Conservation (phyloP, 2,329 filamentous ascomycete species). For the Ophiostoma quercus region DNA sequence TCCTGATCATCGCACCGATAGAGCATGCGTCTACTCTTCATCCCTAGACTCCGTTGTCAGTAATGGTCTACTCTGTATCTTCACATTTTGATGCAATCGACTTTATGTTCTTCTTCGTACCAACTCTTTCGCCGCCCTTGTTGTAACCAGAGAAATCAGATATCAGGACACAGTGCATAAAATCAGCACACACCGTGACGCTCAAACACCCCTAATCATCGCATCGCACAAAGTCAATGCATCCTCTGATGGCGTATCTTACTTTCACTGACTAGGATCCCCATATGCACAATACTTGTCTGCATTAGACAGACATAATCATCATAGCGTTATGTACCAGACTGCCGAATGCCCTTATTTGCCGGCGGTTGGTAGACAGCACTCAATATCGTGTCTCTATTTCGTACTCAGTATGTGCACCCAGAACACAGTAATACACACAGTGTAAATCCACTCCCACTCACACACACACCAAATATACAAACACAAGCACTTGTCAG, state of each 20-base stretch:
- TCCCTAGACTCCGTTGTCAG: not conserved
- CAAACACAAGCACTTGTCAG: slow-evolving; percentile 17
- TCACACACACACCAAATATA: not conserved
- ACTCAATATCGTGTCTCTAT: not conserved
- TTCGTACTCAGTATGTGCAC: no score
- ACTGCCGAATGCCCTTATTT: not conserved
- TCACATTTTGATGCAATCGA: no score
- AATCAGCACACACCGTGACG: not conserved
- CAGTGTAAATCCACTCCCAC: not conserved
- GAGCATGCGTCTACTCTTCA: not conserved
- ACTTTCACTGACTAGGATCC: not conserved
- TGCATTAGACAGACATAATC: not conserved
- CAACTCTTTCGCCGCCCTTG: not conserved
- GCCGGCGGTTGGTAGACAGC: not conserved
- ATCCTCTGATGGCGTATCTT: no score
- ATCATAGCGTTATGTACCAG: not conserved
- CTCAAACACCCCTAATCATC: not conserved
- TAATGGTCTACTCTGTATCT: no score
- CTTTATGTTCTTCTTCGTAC: not conserved
- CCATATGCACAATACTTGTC: not conserved
- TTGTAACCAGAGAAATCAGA: not conserved
- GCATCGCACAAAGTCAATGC: not conserved
- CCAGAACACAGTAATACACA: not conserved
- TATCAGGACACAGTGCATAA: not conserved
- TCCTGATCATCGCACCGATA: slow-evolving; percentile 4